phyloP scores from a whole-genome alignment of 2,329 filamentous ascomycete genomes.

The Colletotrichum higginsianum region DNA sequence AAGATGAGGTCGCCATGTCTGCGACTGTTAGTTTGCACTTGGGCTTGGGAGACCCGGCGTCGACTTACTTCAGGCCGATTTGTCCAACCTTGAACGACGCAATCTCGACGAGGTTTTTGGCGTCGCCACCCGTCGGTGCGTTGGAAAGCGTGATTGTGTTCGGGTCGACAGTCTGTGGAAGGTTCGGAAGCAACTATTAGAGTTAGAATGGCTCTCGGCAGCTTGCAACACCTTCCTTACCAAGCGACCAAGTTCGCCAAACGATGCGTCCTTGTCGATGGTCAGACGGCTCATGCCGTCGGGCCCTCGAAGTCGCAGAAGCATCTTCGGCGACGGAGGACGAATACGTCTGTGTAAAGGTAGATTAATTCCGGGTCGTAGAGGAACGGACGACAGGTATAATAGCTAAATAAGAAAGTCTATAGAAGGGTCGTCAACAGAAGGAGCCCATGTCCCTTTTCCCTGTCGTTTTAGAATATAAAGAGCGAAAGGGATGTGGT shows the following conservation, averaged over 20 bases:
- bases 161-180: conserved; percentile 75
- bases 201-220: conserved; percentile 40
- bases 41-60: not conserved
- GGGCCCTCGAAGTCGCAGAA: conserved; percentile 89
- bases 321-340: conserved; percentile 67
- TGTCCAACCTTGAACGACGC: conserved; percentile 68
- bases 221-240: conserved; percentile 52
- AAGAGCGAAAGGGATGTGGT: conserved; percentile 13
- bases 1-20: conserved; percentile 95
- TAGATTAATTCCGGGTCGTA: not conserved
- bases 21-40: conserved; percentile 43
- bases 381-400: conserved; percentile 2
- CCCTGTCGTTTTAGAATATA: not conserved
- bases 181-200: conserved; percentile 68
- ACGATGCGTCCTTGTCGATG: conserved; percentile 81
- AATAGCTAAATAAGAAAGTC: conserved; percentile 21
- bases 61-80: conserved; percentile 71
- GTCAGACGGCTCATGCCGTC: conserved; percentile 93
- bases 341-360: not conserved
- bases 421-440: conserved; percentile 8
- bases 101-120: conserved; percentile 72
- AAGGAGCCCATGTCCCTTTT: conserved; percentile 18
- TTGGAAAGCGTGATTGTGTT: conserved; percentile 74
- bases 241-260: conserved; percentile 72
- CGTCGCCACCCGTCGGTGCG: conserved; percentile 70